These are phyloP conservation scores for Alternaria burnsii DNA, from an alignment of 2,329 filamentous ascomycete species.

Conservation along the genomic window DNA sequence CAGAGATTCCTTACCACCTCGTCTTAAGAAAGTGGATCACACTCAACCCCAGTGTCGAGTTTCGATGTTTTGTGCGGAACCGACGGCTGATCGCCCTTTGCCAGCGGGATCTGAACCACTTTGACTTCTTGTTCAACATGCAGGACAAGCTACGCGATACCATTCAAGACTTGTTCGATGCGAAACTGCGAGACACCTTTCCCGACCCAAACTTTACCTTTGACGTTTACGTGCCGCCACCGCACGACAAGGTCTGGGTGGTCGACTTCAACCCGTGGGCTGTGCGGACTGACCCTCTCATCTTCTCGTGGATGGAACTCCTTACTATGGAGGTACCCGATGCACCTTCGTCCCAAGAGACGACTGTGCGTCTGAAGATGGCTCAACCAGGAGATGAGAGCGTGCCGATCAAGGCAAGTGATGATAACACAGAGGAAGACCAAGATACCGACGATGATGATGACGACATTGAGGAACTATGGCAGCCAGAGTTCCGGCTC, in stretches of 20 bases:
- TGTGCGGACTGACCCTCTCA: constrained; percentile 81
- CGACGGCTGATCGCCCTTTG: constrained; percentile 81
- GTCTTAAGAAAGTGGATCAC: constrained; percentile 88
- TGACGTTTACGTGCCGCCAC: constrained; percentile 86
- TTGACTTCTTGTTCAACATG: constrained; percentile 79
- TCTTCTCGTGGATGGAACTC: constrained; percentile 91
- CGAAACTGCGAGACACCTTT: constrained; percentile 77
- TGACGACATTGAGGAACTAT: constrained; percentile 64
- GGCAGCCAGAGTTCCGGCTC: constrained; percentile 80
- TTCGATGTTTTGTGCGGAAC: constrained; percentile 92
- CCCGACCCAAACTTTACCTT: constrained; percentile 86
- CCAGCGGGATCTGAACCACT: constrained; percentile 90
- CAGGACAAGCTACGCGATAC: constrained; percentile 71
- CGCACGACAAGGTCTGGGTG: constrained; percentile 79
- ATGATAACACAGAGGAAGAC: constrained; percentile 7
- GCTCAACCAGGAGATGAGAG: constrained; percentile 12
- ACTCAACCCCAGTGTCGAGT: constrained; percentile 90
- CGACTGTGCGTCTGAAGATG: constrained; percentile 42
- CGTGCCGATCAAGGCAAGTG: not conserved
- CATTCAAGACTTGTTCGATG: constrained; percentile 79
- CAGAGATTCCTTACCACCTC: constrained; percentile 75
- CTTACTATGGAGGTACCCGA: constrained; percentile 72
- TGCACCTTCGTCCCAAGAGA: constrained; percentile 14
- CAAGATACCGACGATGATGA: constrained; percentile 53
- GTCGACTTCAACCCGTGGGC: constrained; percentile 98